These are phyloP conservation scores for Allium fistulosum DNA, from an alignment of 106 monocot species.

Conservation along the genomic window DNA sequence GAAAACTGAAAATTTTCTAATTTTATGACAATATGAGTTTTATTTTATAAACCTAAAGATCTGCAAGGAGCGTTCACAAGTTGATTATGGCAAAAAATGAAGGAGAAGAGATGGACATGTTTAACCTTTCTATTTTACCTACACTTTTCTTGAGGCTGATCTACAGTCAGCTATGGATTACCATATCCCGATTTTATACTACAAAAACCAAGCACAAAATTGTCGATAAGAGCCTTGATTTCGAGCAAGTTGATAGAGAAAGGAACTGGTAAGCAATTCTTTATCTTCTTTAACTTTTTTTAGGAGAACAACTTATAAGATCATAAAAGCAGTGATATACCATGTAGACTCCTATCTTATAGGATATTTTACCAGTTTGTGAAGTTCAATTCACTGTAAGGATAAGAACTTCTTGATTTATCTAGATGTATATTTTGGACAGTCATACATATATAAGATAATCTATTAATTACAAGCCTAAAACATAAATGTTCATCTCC, in stretches of 20 bases:
- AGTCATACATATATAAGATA: too few species aligned
- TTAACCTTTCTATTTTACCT: conserved; percentile 28
- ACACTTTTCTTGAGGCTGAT: conserved; percentile 27
- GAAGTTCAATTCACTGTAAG: too few species aligned
- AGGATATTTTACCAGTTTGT: too few species aligned
- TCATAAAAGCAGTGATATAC: too few species aligned
- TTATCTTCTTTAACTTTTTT: neutral
- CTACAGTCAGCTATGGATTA: conserved; percentile 43
- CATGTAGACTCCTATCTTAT: too few species aligned
- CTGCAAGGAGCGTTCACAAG: conserved; percentile 25
- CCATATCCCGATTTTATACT: conserved; percentile 28
- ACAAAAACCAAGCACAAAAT: conserved; percentile 29
- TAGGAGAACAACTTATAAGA: neutral
- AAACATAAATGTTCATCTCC: neutral
- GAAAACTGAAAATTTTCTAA: too few species aligned
- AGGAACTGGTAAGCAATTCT: conserved; percentile 33
- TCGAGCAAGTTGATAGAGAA: conserved; percentile 46
- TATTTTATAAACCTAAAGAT: too few species aligned
- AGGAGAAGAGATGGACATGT: conserved; percentile 12
- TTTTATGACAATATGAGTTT: too few species aligned
- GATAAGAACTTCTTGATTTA: too few species aligned
- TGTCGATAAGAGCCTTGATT: conserved; percentile 40
- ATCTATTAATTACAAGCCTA: too few species aligned
- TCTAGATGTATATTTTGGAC: too few species aligned
- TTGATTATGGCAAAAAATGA: conserved; percentile 1